phyloP scores from a whole-genome alignment of 176 grass and related monocot species.

The Avena atlantica region DNA sequence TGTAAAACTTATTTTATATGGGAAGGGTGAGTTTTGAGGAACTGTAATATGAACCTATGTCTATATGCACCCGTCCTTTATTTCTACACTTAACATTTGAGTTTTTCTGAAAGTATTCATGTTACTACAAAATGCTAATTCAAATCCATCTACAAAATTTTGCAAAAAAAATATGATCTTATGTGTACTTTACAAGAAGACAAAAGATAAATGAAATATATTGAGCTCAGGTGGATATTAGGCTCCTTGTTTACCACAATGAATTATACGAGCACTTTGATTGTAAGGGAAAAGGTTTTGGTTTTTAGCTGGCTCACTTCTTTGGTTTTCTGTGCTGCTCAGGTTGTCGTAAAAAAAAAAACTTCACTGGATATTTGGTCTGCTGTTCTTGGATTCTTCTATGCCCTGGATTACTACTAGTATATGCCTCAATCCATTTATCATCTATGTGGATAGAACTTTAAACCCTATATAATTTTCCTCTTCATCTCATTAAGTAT shows the following conservation, averaged over 20 bases:
- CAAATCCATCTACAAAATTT: not conserved
- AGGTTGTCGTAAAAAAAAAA: not conserved
- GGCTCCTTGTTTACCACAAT: not conserved
- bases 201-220: not conserved
- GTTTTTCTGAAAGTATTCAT: not conserved
- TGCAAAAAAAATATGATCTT: not conserved
- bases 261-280: slow-evolving; percentile 22
- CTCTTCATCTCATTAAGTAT: not conserved
- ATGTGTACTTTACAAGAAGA: not conserved
- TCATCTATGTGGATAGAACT: slow-evolving; percentile 4
- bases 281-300: not conserved
- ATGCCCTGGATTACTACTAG: slow-evolving; percentile 24
- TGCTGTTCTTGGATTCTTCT: not conserved
- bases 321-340: not conserved
- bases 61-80: not conserved
- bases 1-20: not conserved
- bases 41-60: not conserved
- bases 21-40: not conserved
- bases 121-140: slow-evolving; percentile 3
- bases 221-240: not conserved
- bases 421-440: not conserved
- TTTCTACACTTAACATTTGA: not conserved
- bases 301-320: slow-evolving; percentile 9
- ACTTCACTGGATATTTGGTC: not conserved
- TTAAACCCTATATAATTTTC: not conserved